Base-by-base conservation (phyloP, 257 asterid species). In the Nyctanthes arbortristis region DNA sequence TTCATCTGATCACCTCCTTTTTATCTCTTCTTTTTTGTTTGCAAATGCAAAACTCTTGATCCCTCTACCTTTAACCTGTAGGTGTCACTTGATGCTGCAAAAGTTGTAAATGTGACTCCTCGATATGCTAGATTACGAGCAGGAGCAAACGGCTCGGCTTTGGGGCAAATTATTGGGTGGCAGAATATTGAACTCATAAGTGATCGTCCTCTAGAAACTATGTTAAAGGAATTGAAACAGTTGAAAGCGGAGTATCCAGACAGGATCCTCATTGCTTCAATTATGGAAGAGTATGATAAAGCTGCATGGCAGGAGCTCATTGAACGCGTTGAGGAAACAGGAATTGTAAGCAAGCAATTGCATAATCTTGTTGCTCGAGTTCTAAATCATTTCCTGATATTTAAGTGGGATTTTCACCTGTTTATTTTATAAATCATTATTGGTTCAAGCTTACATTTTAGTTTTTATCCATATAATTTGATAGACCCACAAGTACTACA, bases 121-220 rank as follows among this genome's bases (percentile, higher is more conserved):
- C 81, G 98, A 40, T 93, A 93, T 57, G 98, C 98, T 40, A 87
- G 77, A 74, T 63, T 93, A 76, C 84, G 97, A 67, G 95, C 84
- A 13, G 96, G 80, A 64, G 80, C 74, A 30, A 93, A 90, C 45
- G 97, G 98, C 57, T 93, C 97, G 29, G n/a, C n/a, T n/a, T 75
- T 93, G 4, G 98, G 98, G 22, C 89, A 84, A 45, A 89, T 93
- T 39, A 93, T 93, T 27, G 98, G 98, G 34, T 93, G 98, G 98
- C 68, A 93, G 70, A 93, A 93, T 70, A 93, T 93, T 57, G 98
- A 93, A 70, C 96, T 93, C 33, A 93, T 93, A 37, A 93, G 98
- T 57, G 98, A 93, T 65, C 83, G 98, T 39, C 96, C 98, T 65
- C 80, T 93, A 1, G 98, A 93, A 67, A 93, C 88, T 29, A 93